Base-by-base conservation (phyloP, 192 early-diverging fungal species). In the Dissophora ornata region DNA sequence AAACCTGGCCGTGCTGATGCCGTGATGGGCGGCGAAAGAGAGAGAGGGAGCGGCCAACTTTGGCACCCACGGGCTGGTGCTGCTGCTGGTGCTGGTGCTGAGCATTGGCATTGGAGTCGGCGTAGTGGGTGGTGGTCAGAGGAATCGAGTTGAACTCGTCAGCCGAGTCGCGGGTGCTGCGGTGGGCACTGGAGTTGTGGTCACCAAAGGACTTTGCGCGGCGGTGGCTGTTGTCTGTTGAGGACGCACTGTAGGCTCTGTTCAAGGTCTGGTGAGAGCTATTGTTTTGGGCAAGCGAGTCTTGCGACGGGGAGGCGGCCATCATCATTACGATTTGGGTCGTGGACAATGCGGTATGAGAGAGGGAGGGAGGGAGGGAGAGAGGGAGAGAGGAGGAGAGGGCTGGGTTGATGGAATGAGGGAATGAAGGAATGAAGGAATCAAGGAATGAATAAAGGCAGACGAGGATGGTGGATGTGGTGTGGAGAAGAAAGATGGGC, bases 71-170 rank as follows among this genome's bases (percentile, higher is more conserved):
- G 11, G 8, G 12, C 16, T 38, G 67, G 16, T 33, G 46, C 59
- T 49, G 50, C 41, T 54, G 63, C 48, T 63, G 62, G 8, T 38
- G 36, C 16, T 25, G 46, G 32, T 51, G 48, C 49, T 33, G 42
- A 8, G 21, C 25, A 9, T 57, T 13, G 16, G 57, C 29, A 19
- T 38, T 38, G 42, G 61, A 71, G 24, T 57, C 38, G 4, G 69
- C 59, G 30, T 71, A 71, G 26, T 63, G 58, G 7, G 68, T 70
- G 9, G 68, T 47, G 18, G 69, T 71, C 2, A 67, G 59, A 12
- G 73, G 73, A 18, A 77, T 77, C 12, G 64, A 54, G 40, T 77
- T 77, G 42, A 45, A 47, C 30, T 77, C 73, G 30, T 77, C 63
- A 16, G 34, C 9, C 4, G 9, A 5, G 10, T 45, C 18, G n/a